Percentiles rank a stretch among this genome's conserved stretches.
Evolutionary conservation across 1,284 basidiomycete genomes (phyloP).

Genomic region (Tilletia horrida): DNA sequence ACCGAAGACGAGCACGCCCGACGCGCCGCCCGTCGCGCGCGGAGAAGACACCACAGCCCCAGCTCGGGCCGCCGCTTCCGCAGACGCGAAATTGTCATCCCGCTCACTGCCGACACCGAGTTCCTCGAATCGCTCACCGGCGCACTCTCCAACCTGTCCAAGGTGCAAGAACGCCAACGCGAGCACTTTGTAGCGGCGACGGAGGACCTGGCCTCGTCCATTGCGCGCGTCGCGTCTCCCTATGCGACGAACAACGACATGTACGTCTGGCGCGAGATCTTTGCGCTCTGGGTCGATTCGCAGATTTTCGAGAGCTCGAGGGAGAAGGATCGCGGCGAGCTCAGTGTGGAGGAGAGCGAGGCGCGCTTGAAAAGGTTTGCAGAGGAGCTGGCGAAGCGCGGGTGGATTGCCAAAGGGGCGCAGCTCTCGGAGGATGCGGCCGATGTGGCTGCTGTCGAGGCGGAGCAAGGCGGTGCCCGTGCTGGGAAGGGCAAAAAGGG

Average conservation of each 20-base stretch:
- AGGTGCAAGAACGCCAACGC: constrained; percentile 66
- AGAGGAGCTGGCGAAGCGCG: constrained; percentile 63
- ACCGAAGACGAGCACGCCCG: background rate
- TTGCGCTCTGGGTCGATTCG: constrained; percentile 78
- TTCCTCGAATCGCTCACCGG: constrained; percentile 77
- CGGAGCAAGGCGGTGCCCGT: constrained; percentile 17
- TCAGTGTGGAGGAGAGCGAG: constrained; percentile 71
- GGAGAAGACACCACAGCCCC: constrained; percentile 3
- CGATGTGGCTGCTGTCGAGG: constrained; percentile 17
- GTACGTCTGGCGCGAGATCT: constrained; percentile 89
- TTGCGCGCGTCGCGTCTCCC: constrained; percentile 53
- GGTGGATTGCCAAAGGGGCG: constrained; percentile 33
- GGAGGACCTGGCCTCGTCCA: constrained; percentile 63
- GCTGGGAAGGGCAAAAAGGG: background rate
- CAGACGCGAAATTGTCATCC: constrained; percentile 68
- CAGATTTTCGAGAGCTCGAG: constrained; percentile 78
- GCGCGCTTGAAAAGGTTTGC: constrained; percentile 69
- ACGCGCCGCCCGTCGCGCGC: background rate
- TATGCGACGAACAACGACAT: constrained; percentile 64
- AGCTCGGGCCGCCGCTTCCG: constrained; percentile 11
- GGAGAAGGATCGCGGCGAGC: constrained; percentile 73
- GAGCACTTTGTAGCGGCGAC: constrained; percentile 67
- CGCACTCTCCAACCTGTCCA: constrained; percentile 69
- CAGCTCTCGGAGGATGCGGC: constrained; percentile 20
- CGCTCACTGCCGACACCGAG: constrained; percentile 71